Conservation (phyloP, 305 asterid genomes). For the Rubia tinctorum region DNA sequence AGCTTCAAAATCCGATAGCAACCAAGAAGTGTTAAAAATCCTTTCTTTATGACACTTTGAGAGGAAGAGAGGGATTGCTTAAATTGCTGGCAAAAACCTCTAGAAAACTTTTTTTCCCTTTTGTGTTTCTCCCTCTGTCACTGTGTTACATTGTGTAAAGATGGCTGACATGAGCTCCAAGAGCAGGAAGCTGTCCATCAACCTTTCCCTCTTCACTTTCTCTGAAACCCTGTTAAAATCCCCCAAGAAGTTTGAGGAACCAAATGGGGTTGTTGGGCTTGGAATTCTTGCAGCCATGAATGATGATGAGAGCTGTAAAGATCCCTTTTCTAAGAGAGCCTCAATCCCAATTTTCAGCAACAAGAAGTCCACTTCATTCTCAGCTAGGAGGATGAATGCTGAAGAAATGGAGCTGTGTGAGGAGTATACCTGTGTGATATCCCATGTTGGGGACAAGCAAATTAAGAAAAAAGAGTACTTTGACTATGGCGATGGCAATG, state of each 20-base stretch:
- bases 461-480: constrained; percentile 60
- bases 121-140: constrained; percentile 2
- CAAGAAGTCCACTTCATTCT: constrained; percentile 18
- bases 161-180: constrained; percentile 46
- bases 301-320: constrained; percentile 21
- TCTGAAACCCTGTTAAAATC: constrained; percentile 42
- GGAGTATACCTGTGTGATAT: constrained; percentile 77
- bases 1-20: neutral
- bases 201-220: constrained; percentile 49
- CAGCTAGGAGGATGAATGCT: constrained; percentile 26
- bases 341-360: constrained; percentile 19
- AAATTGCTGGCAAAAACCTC: neutral
- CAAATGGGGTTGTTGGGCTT: constrained; percentile 77
- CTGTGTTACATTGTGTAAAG: constrained; percentile 15
- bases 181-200: constrained; percentile 48
- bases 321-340: constrained; percentile 29
- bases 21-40: neutral
- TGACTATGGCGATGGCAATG: constrained; percentile 35
- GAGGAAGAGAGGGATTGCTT: neutral
- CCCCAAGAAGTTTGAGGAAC: constrained; percentile 45
- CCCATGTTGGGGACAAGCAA: constrained; percentile 57
- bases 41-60: neutral
- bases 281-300: constrained; percentile 67
- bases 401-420: constrained; percentile 59
- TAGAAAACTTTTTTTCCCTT: neutral